phyloP scores from a whole-genome alignment of 108 stramenopile genomes.

The Cyclotella sp. region DNA sequence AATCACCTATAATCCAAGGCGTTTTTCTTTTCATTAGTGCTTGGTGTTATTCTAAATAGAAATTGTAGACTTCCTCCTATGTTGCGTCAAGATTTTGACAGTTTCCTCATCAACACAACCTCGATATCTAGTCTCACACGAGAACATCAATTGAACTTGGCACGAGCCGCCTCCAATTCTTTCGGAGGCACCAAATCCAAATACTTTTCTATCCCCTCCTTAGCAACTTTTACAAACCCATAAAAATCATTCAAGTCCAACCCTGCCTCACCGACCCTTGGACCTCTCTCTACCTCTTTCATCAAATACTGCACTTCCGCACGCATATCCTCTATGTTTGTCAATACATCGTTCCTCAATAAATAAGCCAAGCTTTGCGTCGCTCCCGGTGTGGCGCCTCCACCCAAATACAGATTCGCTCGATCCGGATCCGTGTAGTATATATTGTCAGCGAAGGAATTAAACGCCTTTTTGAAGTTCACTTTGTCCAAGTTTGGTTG shows the following conservation, averaged over 20 bases:
- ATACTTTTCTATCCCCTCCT: conserved; percentile 71
- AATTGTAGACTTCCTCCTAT: too few species aligned
- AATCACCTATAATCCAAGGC: too few species aligned
- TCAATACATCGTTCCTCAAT: conserved; percentile 81
- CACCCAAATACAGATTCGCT: conserved; percentile 83
- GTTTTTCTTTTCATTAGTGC: too few species aligned
- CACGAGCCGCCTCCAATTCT: conserved; percentile 56
- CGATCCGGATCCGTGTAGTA: conserved; percentile 87
- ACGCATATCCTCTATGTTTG: conserved; percentile 72
- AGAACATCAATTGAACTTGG: conserved; percentile 20
- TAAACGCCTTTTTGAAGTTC: conserved; percentile 82
- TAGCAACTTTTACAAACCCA: conserved; percentile 37
- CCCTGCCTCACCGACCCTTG: conserved; percentile 21
- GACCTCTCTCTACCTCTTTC: conserved; percentile 34
- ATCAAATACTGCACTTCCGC: conserved; percentile 75
- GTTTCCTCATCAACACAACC: too few species aligned
- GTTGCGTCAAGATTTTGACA: too few species aligned
- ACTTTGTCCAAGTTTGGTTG: conserved; percentile 66
- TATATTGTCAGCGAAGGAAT: conserved; percentile 87
- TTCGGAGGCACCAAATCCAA: conserved; percentile 71
- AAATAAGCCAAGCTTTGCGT: conserved; percentile 80
- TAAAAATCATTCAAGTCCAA: conserved; percentile 60
- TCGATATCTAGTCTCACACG: too few species aligned
- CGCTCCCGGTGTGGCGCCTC: conserved; percentile 77
- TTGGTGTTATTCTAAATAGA: too few species aligned